Conservation (phyloP, 768 basidiomycete species). For the Pleurotus citrinopileatus region DNA sequence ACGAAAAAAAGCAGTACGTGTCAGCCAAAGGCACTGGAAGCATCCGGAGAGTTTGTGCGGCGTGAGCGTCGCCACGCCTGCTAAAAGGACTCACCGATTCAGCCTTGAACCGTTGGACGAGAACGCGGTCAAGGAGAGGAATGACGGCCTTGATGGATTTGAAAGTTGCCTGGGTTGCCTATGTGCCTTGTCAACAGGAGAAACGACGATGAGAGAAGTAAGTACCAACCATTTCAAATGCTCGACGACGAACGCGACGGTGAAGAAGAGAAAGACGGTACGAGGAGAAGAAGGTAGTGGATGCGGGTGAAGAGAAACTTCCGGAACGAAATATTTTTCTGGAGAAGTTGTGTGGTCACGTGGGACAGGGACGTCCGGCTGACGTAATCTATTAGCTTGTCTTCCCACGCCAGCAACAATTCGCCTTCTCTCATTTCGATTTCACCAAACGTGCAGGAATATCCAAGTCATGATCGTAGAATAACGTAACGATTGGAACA, state of each 20-base stretch:
- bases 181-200: neutral
- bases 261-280: constrained; percentile 2
- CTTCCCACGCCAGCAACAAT: no score
- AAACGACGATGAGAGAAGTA: neutral
- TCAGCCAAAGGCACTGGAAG: neutral
- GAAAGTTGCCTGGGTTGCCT: constrained; percentile 92
- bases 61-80: neutral
- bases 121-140: constrained; percentile 92
- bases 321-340: constrained; percentile 13
- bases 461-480: constrained; percentile 1
- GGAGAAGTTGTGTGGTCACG: constrained; percentile 7
- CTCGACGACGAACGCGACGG: neutral
- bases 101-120: constrained; percentile 96
- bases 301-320: constrained; percentile 6
- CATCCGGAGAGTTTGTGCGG: no score
- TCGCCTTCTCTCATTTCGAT: no score
- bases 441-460: neutral
- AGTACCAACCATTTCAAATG: constrained; percentile 9
- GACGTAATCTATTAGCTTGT: neutral
- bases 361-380: neutral
- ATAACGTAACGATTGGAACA: constrained; percentile 1
- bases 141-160: constrained; percentile 89
- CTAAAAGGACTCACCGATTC: constrained; percentile 69
- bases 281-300: constrained; percentile 1
- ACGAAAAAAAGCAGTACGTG: neutral